Evolutionary conservation across 495 filamentous ascomycete genomes (phyloP), one percentile per base, ranked within the genome.

Genomic region (Aspergillus cavernicola): DNA sequence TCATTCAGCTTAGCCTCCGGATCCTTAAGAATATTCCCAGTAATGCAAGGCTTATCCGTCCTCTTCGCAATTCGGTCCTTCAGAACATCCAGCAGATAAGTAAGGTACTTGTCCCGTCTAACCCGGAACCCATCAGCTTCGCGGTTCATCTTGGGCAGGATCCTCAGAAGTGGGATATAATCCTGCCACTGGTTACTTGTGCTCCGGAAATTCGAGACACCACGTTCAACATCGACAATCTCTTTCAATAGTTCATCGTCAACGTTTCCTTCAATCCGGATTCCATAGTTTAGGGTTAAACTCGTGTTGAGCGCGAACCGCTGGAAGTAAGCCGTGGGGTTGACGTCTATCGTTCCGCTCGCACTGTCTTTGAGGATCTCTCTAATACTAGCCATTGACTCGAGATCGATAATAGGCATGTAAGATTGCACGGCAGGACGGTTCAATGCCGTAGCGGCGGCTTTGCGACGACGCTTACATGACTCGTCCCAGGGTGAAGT

Each of bases 401-500:
- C 85, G 19, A 87, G 77, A 55, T 88, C 85, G 44, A 89, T 82
- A 59, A 87, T 83, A 1, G 85, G 86, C 82, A 86, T 86, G 61
- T 85, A 89, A 0, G 78, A 80, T 47, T 84, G 81, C 1, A 84
- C 79, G 0, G 85, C 82, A 1, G 84, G 80, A 15, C 80, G 71
- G 66, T 89, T 89, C 9, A 89, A 66, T 0, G 85, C 85, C 0
- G 84, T 86, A 2, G 85, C 85, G 0, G 86, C 85, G 0, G 84
- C 83, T 70, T 88, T 88, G 40, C 85, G 74, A 7, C 85, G 78
- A 7, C 77, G 75, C 66, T 89, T 89, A 71, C 84, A 87, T 36
- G 80, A 84, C 47, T 87, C 85, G 60, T 87, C 84, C 85, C 85
- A 89, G 0, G 86, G 86, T 0, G 81, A 85, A 0, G 86, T 88